phyloP scores from a whole-genome alignment of 805 yeast species.

The Wickerhamiella brachini region DNA sequence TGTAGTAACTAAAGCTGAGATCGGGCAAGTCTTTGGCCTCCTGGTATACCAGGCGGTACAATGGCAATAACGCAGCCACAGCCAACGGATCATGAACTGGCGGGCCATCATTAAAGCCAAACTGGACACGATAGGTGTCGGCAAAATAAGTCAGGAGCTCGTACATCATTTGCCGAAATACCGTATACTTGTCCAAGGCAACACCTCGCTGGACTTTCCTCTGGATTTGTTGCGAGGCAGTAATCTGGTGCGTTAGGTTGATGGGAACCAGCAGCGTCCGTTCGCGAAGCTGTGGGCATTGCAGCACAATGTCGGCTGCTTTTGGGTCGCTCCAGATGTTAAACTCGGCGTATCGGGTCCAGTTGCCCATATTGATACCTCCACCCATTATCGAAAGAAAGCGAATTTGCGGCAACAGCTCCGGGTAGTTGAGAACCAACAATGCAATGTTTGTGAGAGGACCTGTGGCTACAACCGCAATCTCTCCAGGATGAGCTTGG shows the following conservation, averaged over 20 bases:
- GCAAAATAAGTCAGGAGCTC: constrained; percentile 42
- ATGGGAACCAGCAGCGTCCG: constrained; percentile 49
- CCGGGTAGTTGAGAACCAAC: constrained; percentile 43
- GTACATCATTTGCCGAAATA: constrained; percentile 38
- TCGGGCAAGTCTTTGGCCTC: constrained; percentile 4
- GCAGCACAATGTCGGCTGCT: constrained; percentile 50
- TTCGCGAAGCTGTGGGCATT: constrained; percentile 31
- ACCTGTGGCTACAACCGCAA: constrained; percentile 62
- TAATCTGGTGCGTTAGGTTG: constrained; percentile 55
- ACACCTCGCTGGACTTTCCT: constrained; percentile 27
- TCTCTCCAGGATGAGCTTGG: constrained; percentile 30
- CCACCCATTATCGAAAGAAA: constrained; percentile 71
- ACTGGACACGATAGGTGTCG: constrained; percentile 29
- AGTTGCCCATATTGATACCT: constrained; percentile 33
- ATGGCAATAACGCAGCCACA: constrained; percentile 41
- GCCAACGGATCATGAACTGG: constrained; percentile 77
- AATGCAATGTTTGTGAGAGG: constrained; percentile 59
- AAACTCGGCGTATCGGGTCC: constrained; percentile 51
- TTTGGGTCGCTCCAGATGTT: constrained; percentile 63
- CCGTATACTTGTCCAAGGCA: constrained; percentile 25
- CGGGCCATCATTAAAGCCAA: constrained; percentile 43
- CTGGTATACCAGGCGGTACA: not conserved
- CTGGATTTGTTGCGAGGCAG: constrained; percentile 34
- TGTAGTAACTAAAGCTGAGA: constrained; percentile 3
- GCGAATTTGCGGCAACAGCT: constrained; percentile 34